These are phyloP conservation scores for Ustilaginoidea virens DNA, from an alignment of 2,329 filamentous ascomycete genomes.

Conservation along the genomic window DNA sequence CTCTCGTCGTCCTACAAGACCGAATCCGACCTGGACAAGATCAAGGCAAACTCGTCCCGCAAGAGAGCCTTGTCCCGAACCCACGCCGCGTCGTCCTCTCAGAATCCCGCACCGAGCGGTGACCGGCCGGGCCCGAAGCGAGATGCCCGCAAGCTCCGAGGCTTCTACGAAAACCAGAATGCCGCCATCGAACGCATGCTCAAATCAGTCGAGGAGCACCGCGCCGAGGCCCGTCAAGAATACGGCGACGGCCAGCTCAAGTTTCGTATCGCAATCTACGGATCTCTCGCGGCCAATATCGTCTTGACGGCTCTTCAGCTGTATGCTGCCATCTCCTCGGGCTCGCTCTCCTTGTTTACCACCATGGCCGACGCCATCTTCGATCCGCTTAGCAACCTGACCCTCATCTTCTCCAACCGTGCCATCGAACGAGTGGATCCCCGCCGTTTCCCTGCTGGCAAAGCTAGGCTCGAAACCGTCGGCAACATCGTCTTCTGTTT, in stretches of 20 bases:
- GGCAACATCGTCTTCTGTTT: constrained; percentile 96
- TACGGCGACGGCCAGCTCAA: constrained; percentile 68
- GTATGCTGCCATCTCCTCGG: constrained; percentile 74
- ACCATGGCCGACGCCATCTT: constrained; percentile 95
- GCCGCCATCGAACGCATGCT: constrained; percentile 83
- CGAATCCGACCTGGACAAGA: constrained; percentile 56
- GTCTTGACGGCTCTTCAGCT: constrained; percentile 67
- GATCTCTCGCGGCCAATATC: constrained; percentile 66
- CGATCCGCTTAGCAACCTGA: constrained; percentile 79
- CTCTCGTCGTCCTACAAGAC: constrained; percentile 68
- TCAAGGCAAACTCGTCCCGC: constrained; percentile 65
- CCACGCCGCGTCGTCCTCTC: constrained; percentile 4
- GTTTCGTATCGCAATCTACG: constrained; percentile 50
- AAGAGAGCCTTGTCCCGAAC: constrained; percentile 41
- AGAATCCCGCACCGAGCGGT: constrained; percentile 1
- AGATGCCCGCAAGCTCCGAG: constrained; percentile 44
- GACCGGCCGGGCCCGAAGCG: constrained; percentile 10
- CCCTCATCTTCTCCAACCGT: constrained; percentile 72
- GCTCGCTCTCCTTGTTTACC: constrained; percentile 90
- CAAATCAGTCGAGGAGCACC: constrained; percentile 85
- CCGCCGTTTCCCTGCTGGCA: constrained; percentile 76
- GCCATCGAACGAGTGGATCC: constrained; percentile 80
- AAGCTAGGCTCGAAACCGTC: constrained; percentile 84
- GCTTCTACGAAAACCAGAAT: constrained; percentile 85
- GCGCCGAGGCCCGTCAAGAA: constrained; percentile 64